Percentiles rank a stretch among this genome's conserved stretches.
Evolutionary conservation across 2,329 filamentous ascomycete species (phyloP).

Genomic region (Fusarium veterinarium): DNA sequence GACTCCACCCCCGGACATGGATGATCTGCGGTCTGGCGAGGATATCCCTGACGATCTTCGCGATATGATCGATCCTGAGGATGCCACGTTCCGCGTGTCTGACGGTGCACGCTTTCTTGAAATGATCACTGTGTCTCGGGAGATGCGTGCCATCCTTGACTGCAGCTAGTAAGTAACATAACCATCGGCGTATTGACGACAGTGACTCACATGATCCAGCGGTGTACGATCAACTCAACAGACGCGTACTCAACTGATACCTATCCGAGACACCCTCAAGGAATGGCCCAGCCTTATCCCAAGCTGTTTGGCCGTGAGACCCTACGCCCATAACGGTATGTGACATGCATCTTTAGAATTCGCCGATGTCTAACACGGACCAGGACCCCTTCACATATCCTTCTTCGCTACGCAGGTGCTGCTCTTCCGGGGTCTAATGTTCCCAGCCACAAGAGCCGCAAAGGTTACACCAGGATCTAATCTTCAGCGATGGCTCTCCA

Average conservation of each 20-base stretch:
- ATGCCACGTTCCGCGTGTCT: constrained; percentile 49
- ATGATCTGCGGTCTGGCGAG: constrained; percentile 58
- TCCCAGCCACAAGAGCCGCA: constrained; percentile 56
- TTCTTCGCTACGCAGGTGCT: constrained; percentile 57
- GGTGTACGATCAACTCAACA: constrained; percentile 24
- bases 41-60: constrained; percentile 51
- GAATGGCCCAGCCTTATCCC: constrained; percentile 53
- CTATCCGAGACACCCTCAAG: constrained; percentile 46
- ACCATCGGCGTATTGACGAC: neutral
- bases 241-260: constrained; percentile 38
- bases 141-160: constrained; percentile 50
- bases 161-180: constrained; percentile 48
- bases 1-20: constrained; percentile 53
- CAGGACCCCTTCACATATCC: constrained; percentile 55
- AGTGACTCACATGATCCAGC: constrained; percentile 20
- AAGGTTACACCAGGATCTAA: constrained; percentile 52
- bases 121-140: constrained; percentile 47
- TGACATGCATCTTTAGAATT: neutral
- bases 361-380: constrained; percentile 15
- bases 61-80: constrained; percentile 50
- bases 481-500: constrained; percentile 50
- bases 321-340: constrained; percentile 37
- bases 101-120: constrained; percentile 54
- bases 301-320: constrained; percentile 44
- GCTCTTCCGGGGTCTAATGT: constrained; percentile 58